Conservation (phyloP, 2,329 filamentous ascomycete species). For the Colletotrichum higginsianum region DNA sequence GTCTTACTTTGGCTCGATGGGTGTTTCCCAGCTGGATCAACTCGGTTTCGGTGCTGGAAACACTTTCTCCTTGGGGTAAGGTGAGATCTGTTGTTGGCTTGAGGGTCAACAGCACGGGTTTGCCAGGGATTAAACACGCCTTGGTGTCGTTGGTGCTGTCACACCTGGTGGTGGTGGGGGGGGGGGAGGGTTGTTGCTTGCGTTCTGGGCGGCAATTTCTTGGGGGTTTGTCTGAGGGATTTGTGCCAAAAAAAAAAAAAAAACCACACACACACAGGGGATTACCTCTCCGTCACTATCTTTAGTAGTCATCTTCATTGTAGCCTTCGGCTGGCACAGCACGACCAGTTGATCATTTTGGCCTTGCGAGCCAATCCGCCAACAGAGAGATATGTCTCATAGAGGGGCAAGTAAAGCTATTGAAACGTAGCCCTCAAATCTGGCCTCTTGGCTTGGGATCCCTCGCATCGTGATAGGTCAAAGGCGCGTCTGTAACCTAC, state of each 20-base stretch:
- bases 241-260: background rate
- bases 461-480: background rate
- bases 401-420: background rate
- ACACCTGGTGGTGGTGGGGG: background rate
- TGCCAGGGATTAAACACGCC: background rate
- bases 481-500: background rate
- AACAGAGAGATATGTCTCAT: too few species aligned
- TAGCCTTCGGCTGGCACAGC: background rate
- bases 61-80: background rate
- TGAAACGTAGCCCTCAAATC: background rate
- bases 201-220: background rate
- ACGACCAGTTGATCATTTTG: too few species aligned
- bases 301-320: background rate
- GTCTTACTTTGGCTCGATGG: too few species aligned
- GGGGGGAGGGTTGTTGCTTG: too few species aligned
- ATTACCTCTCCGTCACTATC: background rate
- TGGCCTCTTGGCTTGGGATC: background rate
- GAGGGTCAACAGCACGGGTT: background rate
- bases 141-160: background rate
- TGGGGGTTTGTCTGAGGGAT: background rate
- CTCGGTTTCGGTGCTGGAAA: background rate
- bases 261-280: too few species aligned
- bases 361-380: fast-evolving
- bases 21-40: background rate
- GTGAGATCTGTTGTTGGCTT: background rate